phyloP scores from a whole-genome alignment of 345 rosid species.

The Gossypium arboreum region DNA sequence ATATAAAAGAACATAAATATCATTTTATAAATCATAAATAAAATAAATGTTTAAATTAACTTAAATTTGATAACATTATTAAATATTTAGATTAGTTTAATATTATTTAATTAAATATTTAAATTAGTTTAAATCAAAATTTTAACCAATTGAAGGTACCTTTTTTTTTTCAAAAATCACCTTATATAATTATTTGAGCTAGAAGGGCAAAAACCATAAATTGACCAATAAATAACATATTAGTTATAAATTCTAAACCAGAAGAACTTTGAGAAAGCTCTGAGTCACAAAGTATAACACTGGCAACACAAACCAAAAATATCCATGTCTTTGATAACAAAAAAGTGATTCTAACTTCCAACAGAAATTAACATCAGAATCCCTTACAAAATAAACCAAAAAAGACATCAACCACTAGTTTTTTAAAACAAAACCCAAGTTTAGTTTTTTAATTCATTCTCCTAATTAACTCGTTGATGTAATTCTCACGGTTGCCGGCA shows the following conservation, averaged over 20 bases:
- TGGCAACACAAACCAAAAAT: background rate
- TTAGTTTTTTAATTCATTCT: conserved; percentile 65
- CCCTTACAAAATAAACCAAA: background rate
- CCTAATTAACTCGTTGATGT: conserved; percentile 67
- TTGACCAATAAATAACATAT: no score
- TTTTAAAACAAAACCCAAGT: background rate
- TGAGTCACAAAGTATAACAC: background rate
- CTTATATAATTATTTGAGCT: no score
- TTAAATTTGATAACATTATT: no score
- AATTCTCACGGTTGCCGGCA: conserved; percentile 76
- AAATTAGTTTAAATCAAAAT: no score
- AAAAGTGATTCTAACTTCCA: conserved; percentile 1
- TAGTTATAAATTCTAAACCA: background rate
- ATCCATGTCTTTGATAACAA: background rate
- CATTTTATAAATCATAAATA: no score
- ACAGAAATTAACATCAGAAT: background rate
- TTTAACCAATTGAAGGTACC: no score
- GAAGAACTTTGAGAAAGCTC: background rate
- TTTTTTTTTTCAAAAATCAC: no score
- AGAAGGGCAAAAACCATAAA: no score
- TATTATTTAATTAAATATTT: no score
- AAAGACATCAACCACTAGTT: background rate
- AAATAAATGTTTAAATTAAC: no score
- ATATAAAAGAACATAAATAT: no score
- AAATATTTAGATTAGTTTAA: no score